Percentiles rank a stretch among this genome's conserved stretches.
These are phyloP conservation scores for Oryza glumipatula DNA, from an alignment of 176 grass and related monocot genomes.

Conservation along the genomic window DNA sequence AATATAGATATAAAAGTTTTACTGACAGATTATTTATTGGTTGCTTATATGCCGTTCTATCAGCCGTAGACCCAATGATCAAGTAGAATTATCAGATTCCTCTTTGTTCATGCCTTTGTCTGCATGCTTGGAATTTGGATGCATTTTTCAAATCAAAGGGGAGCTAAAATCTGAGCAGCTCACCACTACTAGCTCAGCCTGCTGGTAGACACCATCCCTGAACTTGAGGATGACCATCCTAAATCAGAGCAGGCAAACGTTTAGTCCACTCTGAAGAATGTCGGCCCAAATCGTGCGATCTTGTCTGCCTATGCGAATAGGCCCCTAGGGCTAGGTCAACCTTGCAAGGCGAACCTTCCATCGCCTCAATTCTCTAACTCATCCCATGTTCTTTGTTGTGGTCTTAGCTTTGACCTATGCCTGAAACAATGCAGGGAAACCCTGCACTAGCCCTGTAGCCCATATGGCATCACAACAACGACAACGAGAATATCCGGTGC, in stretches of 20 bases:
- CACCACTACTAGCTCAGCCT: not conserved
- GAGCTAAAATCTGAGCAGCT: not conserved
- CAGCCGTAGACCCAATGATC: no score
- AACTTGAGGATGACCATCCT: conserved; percentile 18
- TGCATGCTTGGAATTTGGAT: not conserved
- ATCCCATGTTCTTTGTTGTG: not conserved
- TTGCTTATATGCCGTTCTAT: no score
- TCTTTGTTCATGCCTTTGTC: not conserved
- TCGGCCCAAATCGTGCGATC: conserved; percentile 46
- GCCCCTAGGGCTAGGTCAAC: conserved; percentile 17
- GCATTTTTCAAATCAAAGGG: not conserved
- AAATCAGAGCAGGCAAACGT: not conserved
- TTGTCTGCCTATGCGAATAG: conserved; percentile 28
- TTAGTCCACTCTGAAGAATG: conserved; percentile 42
- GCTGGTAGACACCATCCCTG: conserved; percentile 33
- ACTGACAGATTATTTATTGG: no score
- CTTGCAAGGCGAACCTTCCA: not conserved
- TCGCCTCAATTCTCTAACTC: not conserved
- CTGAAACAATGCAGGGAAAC: not conserved
- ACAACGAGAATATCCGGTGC: not conserved
- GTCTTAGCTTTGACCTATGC: not conserved
- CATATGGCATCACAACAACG: not conserved
- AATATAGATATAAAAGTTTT: no score
- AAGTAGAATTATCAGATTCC: not conserved
- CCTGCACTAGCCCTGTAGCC: not conserved